These are phyloP conservation scores for Fusarium pseudoanthophilum DNA, from an alignment of 2,329 filamentous ascomycete genomes.

Conservation along the genomic window DNA sequence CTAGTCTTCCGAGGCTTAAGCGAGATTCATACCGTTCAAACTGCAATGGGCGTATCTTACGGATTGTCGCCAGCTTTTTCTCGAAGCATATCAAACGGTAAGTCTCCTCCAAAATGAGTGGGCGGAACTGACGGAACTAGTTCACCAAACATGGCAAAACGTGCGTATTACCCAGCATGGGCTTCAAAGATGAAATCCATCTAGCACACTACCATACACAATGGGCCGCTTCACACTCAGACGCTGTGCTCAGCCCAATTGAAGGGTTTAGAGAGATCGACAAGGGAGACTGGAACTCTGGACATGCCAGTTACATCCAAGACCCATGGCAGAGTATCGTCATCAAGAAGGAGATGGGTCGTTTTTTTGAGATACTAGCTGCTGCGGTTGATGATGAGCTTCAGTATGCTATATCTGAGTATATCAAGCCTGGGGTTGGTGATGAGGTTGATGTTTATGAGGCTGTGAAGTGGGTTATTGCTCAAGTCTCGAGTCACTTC, in stretches of 20 bases:
- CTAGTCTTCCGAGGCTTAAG: neutral
- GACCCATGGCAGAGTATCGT: slow-evolving; percentile 52
- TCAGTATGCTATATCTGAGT: slow-evolving; percentile 46
- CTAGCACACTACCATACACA: slow-evolving; percentile 52
- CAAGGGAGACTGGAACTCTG: slow-evolving; percentile 52
- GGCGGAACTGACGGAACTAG: neutral
- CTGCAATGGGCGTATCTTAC: slow-evolving; percentile 41
- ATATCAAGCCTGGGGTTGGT: slow-evolving; percentile 44
- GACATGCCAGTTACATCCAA: slow-evolving; percentile 47
- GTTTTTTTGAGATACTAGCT: slow-evolving; percentile 48
- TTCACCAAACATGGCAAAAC: slow-evolving; percentile 55
- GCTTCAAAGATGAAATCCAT: slow-evolving; percentile 54
- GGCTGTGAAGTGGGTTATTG: slow-evolving; percentile 44
- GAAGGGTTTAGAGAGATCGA: slow-evolving; percentile 54
- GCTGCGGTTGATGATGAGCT: slow-evolving; percentile 51
- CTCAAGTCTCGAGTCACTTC: slow-evolving; percentile 48
- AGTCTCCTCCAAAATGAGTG: fast-evolving
- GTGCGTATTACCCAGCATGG: slow-evolving; percentile 55
- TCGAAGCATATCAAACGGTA: slow-evolving; percentile 48
- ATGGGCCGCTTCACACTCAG: slow-evolving; percentile 55
- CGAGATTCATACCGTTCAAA: slow-evolving; percentile 11
- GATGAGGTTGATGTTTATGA: slow-evolving; percentile 47
- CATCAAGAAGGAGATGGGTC: slow-evolving; percentile 52
- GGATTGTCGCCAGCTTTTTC: slow-evolving; percentile 46
- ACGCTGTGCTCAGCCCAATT: slow-evolving; percentile 48